Evolutionary conservation across 345 rosid genomes (phyloP), one percentile per base, ranked within the genome.

Genomic region (Brassica nigra): DNA sequence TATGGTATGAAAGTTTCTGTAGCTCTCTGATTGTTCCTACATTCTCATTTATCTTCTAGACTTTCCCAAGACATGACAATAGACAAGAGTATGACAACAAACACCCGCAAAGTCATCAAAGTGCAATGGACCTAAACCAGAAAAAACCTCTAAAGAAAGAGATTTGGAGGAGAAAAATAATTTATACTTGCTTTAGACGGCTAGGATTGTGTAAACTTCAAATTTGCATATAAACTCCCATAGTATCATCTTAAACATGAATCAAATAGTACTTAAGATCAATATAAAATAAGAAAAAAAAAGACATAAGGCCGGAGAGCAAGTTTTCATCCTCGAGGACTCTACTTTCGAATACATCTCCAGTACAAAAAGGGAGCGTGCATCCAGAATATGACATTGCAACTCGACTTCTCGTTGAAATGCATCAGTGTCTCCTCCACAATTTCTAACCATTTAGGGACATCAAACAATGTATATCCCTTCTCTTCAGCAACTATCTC

Each of bases 351-450:
- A 27, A 42, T 76, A 68, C 73, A 76, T 54, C 11, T 10, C 58
- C 5, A 0, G 79, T 76, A 75, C 57, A 75, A n/a, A n/a, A n/a
- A 9, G 42, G 0, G 0, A 66, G 29, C 66, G 6, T 5, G 42
- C 14, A 57, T 65, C 73, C 12, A 28, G 61, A 58, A 57, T 4
- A 4, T 57, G 58, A 76, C 34, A 68, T 44, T 42, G 68, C 74
- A 76, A 54, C 47, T 58, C 33, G 73, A 39, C 59, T 3, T 68
- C 33, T 68, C 68, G 33, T 68, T 76, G 68, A 15, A 39, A 11
- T 76, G 59, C 79, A 9, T 68, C 67, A 76, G 68, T 8, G 49
- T 68, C 0, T 58, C 61, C 67, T 58, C 47, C 2, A 76, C 67
- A 59, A 57, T 1, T 58, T 14, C 12, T 0, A 31, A 36, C 69